Evolutionary conservation across 805 yeast species (phyloP).

Genomic region (Cyberlindnera japonica): DNA sequence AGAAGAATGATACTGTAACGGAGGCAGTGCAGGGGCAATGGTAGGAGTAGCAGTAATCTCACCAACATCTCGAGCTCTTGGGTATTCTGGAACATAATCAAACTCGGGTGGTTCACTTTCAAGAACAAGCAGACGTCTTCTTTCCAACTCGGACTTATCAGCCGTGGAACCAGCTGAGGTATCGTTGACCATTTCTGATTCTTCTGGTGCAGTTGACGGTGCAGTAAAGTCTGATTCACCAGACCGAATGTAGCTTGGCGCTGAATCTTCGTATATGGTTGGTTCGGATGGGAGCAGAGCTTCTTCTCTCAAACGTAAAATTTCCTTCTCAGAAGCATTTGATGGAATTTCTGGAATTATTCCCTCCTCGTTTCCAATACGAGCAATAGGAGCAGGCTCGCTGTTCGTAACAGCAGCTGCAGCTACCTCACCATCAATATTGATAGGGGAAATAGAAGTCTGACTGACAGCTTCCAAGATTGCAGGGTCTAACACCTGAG

Average conservation of each 20-base stretch:
- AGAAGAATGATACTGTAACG: neutral
- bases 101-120: slow-evolving; percentile 41
- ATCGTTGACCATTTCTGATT: neutral
- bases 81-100: slow-evolving; percentile 28
- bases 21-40: slow-evolving; percentile 1
- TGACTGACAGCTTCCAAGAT: slow-evolving; percentile 19
- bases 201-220: slow-evolving; percentile 9
- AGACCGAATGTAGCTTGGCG: slow-evolving; percentile 20
- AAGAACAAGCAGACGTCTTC: slow-evolving; percentile 32
- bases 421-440: slow-evolving; percentile 14
- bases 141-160: slow-evolving; percentile 41
- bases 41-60: slow-evolving; percentile 2
- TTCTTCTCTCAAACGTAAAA: slow-evolving; percentile 49
- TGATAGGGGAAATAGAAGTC: slow-evolving; percentile 26
- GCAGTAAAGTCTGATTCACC: slow-evolving; percentile 6
- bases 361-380: slow-evolving; percentile 12
- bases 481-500: neutral
- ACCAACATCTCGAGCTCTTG: slow-evolving; percentile 4
- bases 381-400: neutral
- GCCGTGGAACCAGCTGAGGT: neutral
- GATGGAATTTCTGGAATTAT: slow-evolving; percentile 8
- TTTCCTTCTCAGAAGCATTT: slow-evolving; percentile 54
- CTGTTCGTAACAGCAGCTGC: neutral
- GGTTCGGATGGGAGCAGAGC: slow-evolving; percentile 64
- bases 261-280: slow-evolving; percentile 7